Percentiles rank a stretch among this genome's conserved stretches.
Evolutionary conservation across 2,329 filamentous ascomycete genomes (phyloP).

Genomic region (Aspergillus carbonarius): DNA sequence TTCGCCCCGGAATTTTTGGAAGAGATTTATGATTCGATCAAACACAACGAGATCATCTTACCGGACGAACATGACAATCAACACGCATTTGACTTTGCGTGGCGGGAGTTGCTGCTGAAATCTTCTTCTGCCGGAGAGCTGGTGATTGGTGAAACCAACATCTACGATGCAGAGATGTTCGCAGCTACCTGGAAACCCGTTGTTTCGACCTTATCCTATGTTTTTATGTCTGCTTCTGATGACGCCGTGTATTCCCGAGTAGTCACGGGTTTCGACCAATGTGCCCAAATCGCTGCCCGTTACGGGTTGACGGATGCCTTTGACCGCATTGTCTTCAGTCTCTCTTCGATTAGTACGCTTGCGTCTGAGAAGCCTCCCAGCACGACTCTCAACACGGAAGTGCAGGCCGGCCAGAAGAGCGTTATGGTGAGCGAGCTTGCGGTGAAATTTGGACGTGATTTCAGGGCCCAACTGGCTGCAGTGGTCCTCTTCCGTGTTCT

Average conservation of each 20-base stretch:
- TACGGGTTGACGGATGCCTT: constrained; percentile 82
- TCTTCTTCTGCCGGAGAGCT: constrained; percentile 73
- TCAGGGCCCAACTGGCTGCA: constrained; percentile 88
- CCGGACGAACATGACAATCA: constrained; percentile 97
- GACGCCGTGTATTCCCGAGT: constrained; percentile 93
- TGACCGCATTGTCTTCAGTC: constrained; percentile 87
- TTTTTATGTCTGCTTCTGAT: constrained; percentile 98
- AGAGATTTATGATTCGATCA: constrained; percentile 87
- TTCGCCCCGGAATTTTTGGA: constrained; percentile 82
- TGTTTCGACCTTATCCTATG: constrained; percentile 90
- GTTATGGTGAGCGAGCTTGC: constrained; percentile 99
- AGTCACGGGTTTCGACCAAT: constrained; percentile 93
- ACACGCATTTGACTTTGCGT: constrained; percentile 94
- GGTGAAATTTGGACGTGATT: constrained; percentile 90
- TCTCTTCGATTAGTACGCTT: constrained; percentile 87
- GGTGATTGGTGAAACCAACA: constrained; percentile 80
- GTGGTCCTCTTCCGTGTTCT: constrained; percentile 94
- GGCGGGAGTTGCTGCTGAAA: constrained; percentile 90
- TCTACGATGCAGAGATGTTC: constrained; percentile 98
- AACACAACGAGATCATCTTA: constrained; percentile 88
- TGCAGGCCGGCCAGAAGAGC: constrained; percentile 85
- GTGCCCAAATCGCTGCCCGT: constrained; percentile 83
- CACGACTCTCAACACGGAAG: constrained; percentile 89
- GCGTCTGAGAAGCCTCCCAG: constrained; percentile 73
- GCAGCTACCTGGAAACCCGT: constrained; percentile 93